Evolutionary conservation across 768 basidiomycete species (phyloP).

Genomic region (Cyclocybe aegerita): DNA sequence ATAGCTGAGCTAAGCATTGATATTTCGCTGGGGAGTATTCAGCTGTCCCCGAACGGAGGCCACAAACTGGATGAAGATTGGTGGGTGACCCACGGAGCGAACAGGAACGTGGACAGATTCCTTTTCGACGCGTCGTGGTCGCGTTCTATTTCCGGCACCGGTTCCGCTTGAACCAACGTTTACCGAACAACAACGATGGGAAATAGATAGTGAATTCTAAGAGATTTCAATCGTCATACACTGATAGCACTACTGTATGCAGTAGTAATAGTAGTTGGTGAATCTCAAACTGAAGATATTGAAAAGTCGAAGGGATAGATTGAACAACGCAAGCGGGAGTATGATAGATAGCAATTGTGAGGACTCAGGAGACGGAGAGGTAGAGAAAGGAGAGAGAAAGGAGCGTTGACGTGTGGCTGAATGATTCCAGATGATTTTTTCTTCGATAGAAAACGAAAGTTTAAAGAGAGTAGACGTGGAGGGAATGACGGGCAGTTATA

Average conservation of each 20-base stretch:
- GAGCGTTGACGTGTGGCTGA: constrained; percentile 20
- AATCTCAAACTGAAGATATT: constrained; percentile 7
- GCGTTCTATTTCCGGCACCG: too few relatives aligned
- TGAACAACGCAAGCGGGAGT: constrained; percentile 30
- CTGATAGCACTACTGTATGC: constrained; percentile 6
- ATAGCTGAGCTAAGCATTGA: constrained; percentile 38
- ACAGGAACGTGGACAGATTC: too few relatives aligned
- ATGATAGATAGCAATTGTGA: constrained; percentile 32
- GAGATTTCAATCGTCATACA: constrained; percentile 15
- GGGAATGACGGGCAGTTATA: constrained; percentile 28
- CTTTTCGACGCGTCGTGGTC: too few relatives aligned
- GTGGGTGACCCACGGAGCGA: too few relatives aligned
- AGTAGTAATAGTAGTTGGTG: constrained; percentile 10
- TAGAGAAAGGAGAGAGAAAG: too few relatives aligned
- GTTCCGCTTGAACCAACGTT: background rate
- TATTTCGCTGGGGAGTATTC: too few relatives aligned
- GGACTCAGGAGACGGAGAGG: constrained; percentile 6
- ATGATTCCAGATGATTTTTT: constrained; percentile 35
- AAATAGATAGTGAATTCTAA: constrained; percentile 15
- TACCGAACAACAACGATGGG: too few relatives aligned
- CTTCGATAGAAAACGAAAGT: constrained; percentile 23
- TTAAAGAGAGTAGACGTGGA: constrained; percentile 32
- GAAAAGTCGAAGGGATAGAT: constrained; percentile 29
- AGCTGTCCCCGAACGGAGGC: too few relatives aligned
- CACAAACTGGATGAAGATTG: too few relatives aligned